Conservation (phyloP, 2,329 filamentous ascomycete genomes). For the Chalaropsis thielavioides region DNA sequence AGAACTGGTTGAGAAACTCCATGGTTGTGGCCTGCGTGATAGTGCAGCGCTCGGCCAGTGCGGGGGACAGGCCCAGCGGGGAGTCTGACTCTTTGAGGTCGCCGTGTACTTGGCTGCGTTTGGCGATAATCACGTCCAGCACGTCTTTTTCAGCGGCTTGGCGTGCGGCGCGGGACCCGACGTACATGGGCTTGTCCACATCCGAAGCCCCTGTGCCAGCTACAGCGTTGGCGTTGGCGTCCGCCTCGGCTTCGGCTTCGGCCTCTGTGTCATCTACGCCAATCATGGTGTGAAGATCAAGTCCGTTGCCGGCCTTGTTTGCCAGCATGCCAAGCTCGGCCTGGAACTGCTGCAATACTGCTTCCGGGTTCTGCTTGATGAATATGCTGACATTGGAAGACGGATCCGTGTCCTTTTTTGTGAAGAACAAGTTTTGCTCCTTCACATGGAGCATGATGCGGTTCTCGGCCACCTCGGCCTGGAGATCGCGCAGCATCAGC, state of each 20-base stretch:
- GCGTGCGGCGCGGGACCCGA: constrained; percentile 53
- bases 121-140: constrained; percentile 47
- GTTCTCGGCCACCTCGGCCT: constrained; percentile 56
- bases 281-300: constrained; percentile 49
- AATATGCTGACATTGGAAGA: constrained; percentile 40
- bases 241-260: constrained; percentile 32
- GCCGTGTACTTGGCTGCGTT: constrained; percentile 44
- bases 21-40: constrained; percentile 81
- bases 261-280: constrained; percentile 58
- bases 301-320: constrained; percentile 33
- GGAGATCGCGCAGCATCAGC: constrained; percentile 66
- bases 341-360: constrained; percentile 51
- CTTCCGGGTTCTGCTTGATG: constrained; percentile 51
- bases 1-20: constrained; percentile 97
- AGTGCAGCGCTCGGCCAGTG: constrained; percentile 43
- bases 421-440: constrained; percentile 74
- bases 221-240: neutral
- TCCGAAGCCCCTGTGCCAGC: constrained; percentile 19
- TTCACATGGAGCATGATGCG: constrained; percentile 76
- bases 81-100: constrained; percentile 31
- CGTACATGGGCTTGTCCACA: constrained; percentile 35
- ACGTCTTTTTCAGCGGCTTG: constrained; percentile 55
- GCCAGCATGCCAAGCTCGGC: constrained; percentile 43
- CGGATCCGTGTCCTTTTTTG: constrained; percentile 37
- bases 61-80: constrained; percentile 40